Evolutionary conservation across 805 yeast species (phyloP).

Genomic region (Saccharomycopsis lassenensis): DNA sequence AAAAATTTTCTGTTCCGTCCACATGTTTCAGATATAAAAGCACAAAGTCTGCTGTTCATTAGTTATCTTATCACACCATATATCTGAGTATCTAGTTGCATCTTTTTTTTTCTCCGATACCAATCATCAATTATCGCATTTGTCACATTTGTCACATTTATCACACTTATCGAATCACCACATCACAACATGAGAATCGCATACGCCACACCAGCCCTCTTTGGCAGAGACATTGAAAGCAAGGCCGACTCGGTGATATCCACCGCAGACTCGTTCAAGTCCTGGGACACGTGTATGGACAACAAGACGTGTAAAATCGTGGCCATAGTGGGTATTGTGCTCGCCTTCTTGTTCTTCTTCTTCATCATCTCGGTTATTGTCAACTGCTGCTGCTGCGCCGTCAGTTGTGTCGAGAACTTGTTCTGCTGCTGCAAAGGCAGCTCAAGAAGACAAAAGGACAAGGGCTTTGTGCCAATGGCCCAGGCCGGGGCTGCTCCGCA

Average conservation of each 20-base stretch:
- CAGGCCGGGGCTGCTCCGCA: too few species aligned
- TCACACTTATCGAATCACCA: too few species aligned
- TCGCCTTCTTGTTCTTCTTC: slow-evolving; percentile 42
- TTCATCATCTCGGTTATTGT: slow-evolving; percentile 49
- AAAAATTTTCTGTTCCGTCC: too few species aligned
- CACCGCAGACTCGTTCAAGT: slow-evolving; percentile 38
- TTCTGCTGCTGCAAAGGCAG: slow-evolving; percentile 30
- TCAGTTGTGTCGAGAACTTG: slow-evolving; percentile 36
- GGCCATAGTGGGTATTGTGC: slow-evolving; percentile 59
- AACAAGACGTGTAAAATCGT: slow-evolving; percentile 64
- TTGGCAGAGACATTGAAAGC: slow-evolving; percentile 5
- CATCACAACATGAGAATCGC: too few species aligned
- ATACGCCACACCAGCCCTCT: slow-evolving; percentile 1
- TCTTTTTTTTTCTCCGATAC: too few species aligned
- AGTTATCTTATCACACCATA: too few species aligned
- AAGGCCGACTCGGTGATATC: slow-evolving; percentile 14
- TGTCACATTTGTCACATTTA: too few species aligned
- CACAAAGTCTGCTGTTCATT: too few species aligned
- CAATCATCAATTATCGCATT: too few species aligned
- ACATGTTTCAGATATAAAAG: too few species aligned
- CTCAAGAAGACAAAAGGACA: background rate
- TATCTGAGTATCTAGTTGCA: too few species aligned
- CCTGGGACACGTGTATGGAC: slow-evolving; percentile 75
- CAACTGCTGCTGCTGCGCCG: slow-evolving; percentile 50
- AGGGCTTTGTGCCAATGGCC: slow-evolving; percentile 15